Evolutionary conservation across 257 asterid genomes (phyloP), one percentile per base, ranked within the genome.

Genomic region (Mentha longifolia): DNA sequence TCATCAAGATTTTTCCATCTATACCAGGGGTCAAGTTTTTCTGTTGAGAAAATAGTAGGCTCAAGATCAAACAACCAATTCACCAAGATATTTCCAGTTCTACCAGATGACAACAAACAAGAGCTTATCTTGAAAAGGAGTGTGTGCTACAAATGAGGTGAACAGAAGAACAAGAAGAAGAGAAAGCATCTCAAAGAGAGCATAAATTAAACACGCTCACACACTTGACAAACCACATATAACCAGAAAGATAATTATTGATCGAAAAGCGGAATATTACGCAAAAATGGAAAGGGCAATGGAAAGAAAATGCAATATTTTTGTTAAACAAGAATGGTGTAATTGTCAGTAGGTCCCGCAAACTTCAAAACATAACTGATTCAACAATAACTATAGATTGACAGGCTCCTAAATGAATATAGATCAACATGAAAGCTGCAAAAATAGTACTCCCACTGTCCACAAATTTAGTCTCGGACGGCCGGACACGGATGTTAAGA

Each of bases 221-320:
- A 28, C 31, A 28, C 43, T 10, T 41, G 58, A 76, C 65, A 60
- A 67, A 60, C 68, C 74, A 72, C 67, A 39, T 52, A 74, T 17
- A 49, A 52, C 67, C 49, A 13, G 64, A 67, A 60, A 77, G 50
- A 59, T 61, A 67, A 43, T 11, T 19, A 66, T 19, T 41, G 62
- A 54, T 46, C 43, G 14, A 39, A 71, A 70, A 33, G 56, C 31
- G 35, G 56, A 52, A 50, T 25, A 47, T 35, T 31, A 20, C 56
- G 41, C 43, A 65, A 14, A 55, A 12, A 46, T 16, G 61, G 35
- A 17, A 10, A 37, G 42, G 16, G 22, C 25, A 22, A 22, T 22
- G 25, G 13, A 28, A 1, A 0, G 60, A 62, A 56, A 52, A 61
- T n/a, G 33, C 46, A 62, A 55, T n/a, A 55, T 55, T 16, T 46